Evolutionary conservation across 169 alveolate species (phyloP), one percentile per base, ranked within the genome.

Genomic region (Eimeria mitis): DNA sequence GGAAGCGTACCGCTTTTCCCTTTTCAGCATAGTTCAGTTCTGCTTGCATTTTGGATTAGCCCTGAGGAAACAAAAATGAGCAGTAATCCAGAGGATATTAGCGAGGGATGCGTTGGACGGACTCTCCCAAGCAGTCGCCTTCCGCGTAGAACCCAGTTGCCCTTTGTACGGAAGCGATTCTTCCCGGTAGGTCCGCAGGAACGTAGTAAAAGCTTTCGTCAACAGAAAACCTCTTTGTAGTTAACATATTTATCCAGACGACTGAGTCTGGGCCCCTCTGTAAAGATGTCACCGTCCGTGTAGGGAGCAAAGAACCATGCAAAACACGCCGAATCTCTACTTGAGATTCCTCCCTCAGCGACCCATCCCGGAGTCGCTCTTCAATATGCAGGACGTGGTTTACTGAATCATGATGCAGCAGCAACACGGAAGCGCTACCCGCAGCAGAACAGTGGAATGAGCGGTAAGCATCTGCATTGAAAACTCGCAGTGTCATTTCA

Each of bases 361-460:
- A 85, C 31, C 92, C 92, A 44, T 85, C 92, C 79, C 92, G 34
- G 42, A 85, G 63, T 28, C 92, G 92, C 61, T 85, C 92, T 63
- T 85, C 92, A 37, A 85, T 40, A 61, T 85, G 92, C 25, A 85
- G 81, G 59, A 85, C 63, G 79, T 85, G 92, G 81, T 85, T 85
- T n/a, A 85, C 92, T 56, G 79, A 37, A 61, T 85, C 92, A 56
- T 85, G 92, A 6, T 85, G 92, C 61, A 85, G 79, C 63, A 85
- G 92, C 92, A 85, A 71, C 49, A 85, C 92, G 44, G 92, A 85
- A 23, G 92, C 61, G 49, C 92, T 85, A 19, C 92, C 92, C 42
- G 92, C 92, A 63, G 92, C 81, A 61, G 92, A 85, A 28, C 92
- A 85, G 81, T 85, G 92, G 61, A 85, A 85, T 56, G 92, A 85